Conservation (phyloP, 192 early-diverging fungal genomes). For the Backusella psychrophila region DNA sequence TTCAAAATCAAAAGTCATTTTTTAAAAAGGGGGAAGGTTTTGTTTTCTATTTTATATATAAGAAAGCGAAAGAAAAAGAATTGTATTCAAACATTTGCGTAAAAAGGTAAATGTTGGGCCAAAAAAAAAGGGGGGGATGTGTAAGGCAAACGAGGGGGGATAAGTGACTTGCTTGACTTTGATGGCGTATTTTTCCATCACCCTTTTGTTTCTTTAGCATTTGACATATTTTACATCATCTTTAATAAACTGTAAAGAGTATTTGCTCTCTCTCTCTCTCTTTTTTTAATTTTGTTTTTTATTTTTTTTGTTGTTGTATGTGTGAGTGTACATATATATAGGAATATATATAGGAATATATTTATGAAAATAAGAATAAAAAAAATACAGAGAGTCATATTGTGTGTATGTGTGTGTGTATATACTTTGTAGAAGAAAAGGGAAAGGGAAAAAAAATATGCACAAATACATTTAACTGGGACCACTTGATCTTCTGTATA, state of each 20-base stretch:
- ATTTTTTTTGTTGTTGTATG: neutral
- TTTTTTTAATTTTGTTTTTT: neutral
- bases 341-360: neutral
- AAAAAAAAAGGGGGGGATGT: neutral
- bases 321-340: neutral
- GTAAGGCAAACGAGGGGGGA: neutral
- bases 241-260: neutral
- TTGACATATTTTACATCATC: neutral
- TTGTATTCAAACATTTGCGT: neutral
- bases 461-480: neutral
- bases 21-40: neutral
- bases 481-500: constrained; percentile 11
- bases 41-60: neutral
- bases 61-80: neutral
- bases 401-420: neutral
- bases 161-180: neutral
- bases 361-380: neutral
- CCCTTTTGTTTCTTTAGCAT: neutral
- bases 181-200: neutral
- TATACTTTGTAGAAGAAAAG: neutral
- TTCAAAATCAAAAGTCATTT: constrained; percentile 34
- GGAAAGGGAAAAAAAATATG: neutral
- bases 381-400: neutral
- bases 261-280: neutral
- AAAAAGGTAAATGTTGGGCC: neutral